These are phyloP conservation scores for Leccinum disarticulatum DNA, from an alignment of 768 basidiomycete genomes.

Conservation along the genomic window DNA sequence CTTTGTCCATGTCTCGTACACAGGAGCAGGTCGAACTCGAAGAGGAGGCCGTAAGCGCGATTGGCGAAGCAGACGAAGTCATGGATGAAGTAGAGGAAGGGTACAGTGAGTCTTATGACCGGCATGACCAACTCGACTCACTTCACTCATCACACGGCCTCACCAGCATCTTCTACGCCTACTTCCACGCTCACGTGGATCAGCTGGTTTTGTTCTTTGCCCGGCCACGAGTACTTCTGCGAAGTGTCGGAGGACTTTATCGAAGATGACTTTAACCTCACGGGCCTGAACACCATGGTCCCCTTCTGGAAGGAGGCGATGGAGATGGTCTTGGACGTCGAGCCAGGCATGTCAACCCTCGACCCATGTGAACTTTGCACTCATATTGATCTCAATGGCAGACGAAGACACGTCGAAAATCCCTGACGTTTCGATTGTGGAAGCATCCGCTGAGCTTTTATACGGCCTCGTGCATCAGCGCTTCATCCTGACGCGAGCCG, in stretches of 20 bases:
- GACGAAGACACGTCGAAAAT: constrained; percentile 95
- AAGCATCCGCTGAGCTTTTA: constrained; percentile 94
- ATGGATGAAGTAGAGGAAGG: constrained; percentile 73
- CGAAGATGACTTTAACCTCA: constrained; percentile 98
- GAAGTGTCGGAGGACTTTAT: constrained; percentile 99
- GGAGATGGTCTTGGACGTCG: constrained; percentile 99
- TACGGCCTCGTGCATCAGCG: constrained; percentile 98
- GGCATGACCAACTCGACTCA: constrained; percentile 8
- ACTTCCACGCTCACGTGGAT: constrained; percentile 95
- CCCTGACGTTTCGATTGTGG: constrained; percentile 97
- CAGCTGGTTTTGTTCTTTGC: constrained; percentile 93
- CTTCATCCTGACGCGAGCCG: constrained; percentile 92
- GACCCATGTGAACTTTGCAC: constrained; percentile 11
- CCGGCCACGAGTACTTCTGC: constrained; percentile 97
- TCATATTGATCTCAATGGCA: constrained; percentile 28
- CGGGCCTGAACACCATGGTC: constrained; percentile 92
- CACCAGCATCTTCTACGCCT: constrained; percentile 80
- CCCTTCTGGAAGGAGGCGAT: constrained; percentile 99
- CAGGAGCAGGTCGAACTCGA: constrained; percentile 51
- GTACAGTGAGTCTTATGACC: constrained; percentile 62
- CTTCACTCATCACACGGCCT: constrained; percentile 18
- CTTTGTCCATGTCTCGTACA: constrained; percentile 40
- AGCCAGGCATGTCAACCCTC: constrained; percentile 72
- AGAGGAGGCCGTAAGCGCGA: constrained; percentile 60
- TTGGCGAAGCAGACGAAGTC: constrained; percentile 67